Percentiles rank a stretch among this genome's conserved stretches.
phyloP scores from a whole-genome alignment of 1,139 yeast genomes.

The Hanseniaspora uvarum region DNA sequence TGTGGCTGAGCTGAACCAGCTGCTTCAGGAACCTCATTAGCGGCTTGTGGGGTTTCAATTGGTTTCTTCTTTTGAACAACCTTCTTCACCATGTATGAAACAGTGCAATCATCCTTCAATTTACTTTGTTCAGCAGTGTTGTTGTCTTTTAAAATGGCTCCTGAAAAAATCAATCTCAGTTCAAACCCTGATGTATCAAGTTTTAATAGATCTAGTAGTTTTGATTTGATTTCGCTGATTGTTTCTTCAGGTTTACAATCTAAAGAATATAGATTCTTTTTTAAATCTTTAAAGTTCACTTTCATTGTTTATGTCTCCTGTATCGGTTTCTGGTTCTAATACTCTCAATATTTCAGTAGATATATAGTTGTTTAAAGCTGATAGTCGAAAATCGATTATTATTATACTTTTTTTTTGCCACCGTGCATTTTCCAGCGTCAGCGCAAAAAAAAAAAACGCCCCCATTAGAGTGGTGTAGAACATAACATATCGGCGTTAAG shows the following conservation, averaged over 20 bases:
- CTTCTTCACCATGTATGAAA: conserved; percentile 23
- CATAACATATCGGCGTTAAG: too few species aligned
- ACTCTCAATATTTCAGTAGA: too few species aligned
- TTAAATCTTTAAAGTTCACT: conserved; percentile 79
- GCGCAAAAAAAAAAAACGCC: neutral
- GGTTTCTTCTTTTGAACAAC: conserved; percentile 8
- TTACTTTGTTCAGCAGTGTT: conserved; percentile 62
- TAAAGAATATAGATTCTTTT: conserved; percentile 75
- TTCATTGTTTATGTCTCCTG: conserved; percentile 41
- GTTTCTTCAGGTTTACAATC: conserved; percentile 64
- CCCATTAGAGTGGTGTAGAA: too few species aligned
- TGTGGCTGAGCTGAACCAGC: too few species aligned
- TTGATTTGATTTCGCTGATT: conserved; percentile 62
- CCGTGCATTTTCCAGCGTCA: neutral
- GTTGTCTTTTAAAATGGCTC: conserved; percentile 76
- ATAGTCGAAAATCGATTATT: neutral
- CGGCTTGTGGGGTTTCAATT: conserved; percentile 16
- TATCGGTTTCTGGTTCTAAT: neutral
- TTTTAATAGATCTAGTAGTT: conserved; percentile 56
- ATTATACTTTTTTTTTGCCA: conserved; percentile 9
- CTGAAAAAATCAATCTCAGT: conserved; percentile 82
- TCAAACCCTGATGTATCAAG: conserved; percentile 51
- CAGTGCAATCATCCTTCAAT: conserved; percentile 54
- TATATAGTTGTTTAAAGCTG: neutral
- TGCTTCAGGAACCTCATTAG: neutral